Evolutionary conservation across 352 stramenopile species (phyloP).

Genomic region (Pythium phragmitis): DNA sequence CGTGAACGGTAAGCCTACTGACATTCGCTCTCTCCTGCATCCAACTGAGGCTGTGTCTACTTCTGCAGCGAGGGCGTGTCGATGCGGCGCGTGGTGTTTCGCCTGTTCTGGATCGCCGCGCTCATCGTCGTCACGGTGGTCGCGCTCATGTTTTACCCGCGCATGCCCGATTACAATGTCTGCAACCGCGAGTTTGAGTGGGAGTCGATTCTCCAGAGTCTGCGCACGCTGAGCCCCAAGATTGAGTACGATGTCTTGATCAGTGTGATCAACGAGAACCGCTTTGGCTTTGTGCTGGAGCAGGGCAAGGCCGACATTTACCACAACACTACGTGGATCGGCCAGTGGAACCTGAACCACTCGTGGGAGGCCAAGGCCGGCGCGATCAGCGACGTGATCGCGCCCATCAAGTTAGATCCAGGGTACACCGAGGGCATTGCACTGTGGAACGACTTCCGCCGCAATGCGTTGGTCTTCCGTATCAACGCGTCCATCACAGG

Average conservation of each 20-base stretch:
- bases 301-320: slow-evolving; percentile 79
- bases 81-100: slow-evolving; percentile 53
- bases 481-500: slow-evolving; percentile 81
- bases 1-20: slow-evolving; percentile 32
- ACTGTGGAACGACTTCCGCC: slow-evolving; percentile 71
- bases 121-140: slow-evolving; percentile 65
- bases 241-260: slow-evolving; percentile 86
- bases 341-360: slow-evolving; percentile 68
- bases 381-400: slow-evolving; percentile 78
- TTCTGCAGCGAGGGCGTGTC: slow-evolving; percentile 40
- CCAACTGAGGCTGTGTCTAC: not conserved
- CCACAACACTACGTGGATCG: slow-evolving; percentile 69
- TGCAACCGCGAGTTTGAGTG: slow-evolving; percentile 89
- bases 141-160: slow-evolving; percentile 86
- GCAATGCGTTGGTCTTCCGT: slow-evolving; percentile 73
- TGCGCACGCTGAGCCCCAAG: slow-evolving; percentile 69
- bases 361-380: slow-evolving; percentile 65
- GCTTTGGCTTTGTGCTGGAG: slow-evolving; percentile 81
- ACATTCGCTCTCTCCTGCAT: not conserved
- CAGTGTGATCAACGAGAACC: slow-evolving; percentile 88
- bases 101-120: slow-evolving; percentile 50
- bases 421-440: slow-evolving; percentile 60
- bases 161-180: slow-evolving; percentile 87
- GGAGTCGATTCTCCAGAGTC: slow-evolving; percentile 81
- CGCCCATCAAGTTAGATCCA: slow-evolving; percentile 67